Percentiles rank a stretch among this genome's conserved stretches.
phyloP scores from a whole-genome alignment of 2,329 filamentous ascomycete genomes.

The Aspergillus calidoustus region DNA sequence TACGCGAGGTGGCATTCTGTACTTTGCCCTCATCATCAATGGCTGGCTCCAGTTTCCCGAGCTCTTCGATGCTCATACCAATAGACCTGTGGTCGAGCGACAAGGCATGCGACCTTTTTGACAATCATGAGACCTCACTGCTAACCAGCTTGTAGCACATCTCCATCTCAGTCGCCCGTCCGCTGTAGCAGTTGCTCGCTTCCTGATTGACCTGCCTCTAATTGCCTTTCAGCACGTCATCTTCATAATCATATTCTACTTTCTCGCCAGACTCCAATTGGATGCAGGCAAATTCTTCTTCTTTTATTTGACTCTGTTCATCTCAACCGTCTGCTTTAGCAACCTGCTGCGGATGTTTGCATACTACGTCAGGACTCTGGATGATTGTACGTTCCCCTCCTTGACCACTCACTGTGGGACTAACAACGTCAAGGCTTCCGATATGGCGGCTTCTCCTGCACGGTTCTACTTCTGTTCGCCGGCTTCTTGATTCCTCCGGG shows the following conservation, averaged over 20 bases:
- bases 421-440: not conserved
- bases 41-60: constrained; percentile 10
- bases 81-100: constrained; percentile 2
- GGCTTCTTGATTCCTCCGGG: constrained; percentile 3
- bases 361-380: constrained; percentile 2
- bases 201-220: not conserved
- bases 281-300: constrained; percentile 4
- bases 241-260: constrained; percentile 2
- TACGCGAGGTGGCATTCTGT: constrained; percentile 5
- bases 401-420: not conserved
- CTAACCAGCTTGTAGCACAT: not conserved
- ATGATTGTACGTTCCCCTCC: not conserved
- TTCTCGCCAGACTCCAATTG: not conserved
- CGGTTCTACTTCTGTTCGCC: not conserved
- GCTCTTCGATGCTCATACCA: constrained; percentile 4
- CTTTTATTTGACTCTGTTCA: constrained; percentile 4
- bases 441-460: constrained; percentile 7
- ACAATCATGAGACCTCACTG: not conserved
- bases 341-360: constrained; percentile 9
- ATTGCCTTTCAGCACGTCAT: constrained; percentile 7
- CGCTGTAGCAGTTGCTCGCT: not conserved
- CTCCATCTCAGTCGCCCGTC: constrained; percentile 8
- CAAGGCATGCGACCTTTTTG: not conserved
- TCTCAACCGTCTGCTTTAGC: constrained; percentile 6
- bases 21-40: constrained; percentile 3